Conservation (phyloP, 73 alveolate genomes). For the Paramecium sexaurelia region DNA sequence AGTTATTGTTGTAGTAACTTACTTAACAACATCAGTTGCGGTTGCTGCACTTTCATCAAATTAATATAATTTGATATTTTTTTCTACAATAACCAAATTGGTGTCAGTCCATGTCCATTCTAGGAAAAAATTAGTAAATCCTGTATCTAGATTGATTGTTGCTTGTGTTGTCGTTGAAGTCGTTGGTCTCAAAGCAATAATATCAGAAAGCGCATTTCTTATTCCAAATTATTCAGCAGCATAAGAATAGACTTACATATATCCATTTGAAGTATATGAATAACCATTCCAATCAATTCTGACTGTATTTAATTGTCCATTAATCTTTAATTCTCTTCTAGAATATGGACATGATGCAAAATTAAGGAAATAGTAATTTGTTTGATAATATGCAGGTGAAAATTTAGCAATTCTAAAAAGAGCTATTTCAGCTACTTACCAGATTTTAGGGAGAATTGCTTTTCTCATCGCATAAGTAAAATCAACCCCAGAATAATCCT, state of each 20-base stretch:
- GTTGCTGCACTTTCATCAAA: neutral
- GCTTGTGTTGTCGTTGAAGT: neutral
- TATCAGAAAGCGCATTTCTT: conserved; percentile 9
- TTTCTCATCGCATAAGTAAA: neutral
- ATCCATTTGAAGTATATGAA: neutral
- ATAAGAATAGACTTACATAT: neutral
- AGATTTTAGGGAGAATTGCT: neutral
- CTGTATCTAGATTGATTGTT: neutral
- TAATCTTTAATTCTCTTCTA: neutral
- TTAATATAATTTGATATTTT: neutral
- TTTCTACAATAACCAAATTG: neutral
- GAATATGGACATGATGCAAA: conserved; percentile 16
- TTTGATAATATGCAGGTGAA: conserved; percentile 1
- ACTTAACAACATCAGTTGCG: neutral
- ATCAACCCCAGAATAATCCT: neutral
- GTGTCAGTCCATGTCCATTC: conserved; percentile 55
- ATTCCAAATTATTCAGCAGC: conserved; percentile 52
- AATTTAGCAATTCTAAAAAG: neutral
- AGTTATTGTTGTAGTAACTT: neutral
- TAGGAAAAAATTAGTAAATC: neutral
- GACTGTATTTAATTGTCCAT: conserved; percentile 22
- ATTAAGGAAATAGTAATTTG: conserved; percentile 13
- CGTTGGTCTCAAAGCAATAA: neutral
- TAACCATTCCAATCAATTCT: neutral
- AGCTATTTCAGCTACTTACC: neutral